Evolutionary conservation across 176 grass and related monocot genomes (phyloP).

Genomic region (Carex kokanica): DNA sequence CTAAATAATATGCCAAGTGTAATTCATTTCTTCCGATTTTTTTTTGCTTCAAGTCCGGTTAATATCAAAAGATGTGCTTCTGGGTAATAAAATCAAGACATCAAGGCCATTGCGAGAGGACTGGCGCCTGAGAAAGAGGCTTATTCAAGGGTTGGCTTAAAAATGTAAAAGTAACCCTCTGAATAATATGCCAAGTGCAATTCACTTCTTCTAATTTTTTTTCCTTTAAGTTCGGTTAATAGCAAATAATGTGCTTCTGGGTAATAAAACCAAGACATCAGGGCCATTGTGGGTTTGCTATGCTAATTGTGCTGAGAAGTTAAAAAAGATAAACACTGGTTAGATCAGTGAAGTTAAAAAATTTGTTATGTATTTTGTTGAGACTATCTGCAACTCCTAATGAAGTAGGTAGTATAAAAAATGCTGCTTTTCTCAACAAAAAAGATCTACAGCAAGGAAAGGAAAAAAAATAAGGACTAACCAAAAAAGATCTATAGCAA

Average conservation of each 20-base stretch:
- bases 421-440: not conserved
- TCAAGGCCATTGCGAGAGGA: no score
- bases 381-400: not conserved
- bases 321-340: not conserved
- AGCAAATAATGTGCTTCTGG: not conserved
- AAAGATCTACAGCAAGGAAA: not conserved
- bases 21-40: not conserved
- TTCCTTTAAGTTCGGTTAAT: not conserved
- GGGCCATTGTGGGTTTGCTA: no score
- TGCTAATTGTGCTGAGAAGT: no score
- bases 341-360: not conserved
- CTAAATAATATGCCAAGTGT: not conserved
- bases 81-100: no score
- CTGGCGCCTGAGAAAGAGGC: no score
- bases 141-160: no score
- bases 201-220: not conserved
- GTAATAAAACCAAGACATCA: no score
- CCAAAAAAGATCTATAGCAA: slow-evolving; percentile 2
- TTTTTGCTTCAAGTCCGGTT: not conserved
- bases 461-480: no score
- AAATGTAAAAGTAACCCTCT: not conserved
- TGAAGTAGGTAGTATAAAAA: not conserved
- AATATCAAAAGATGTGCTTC: not conserved
- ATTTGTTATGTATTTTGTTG: no score
- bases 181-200: not conserved